phyloP scores from a whole-genome alignment of 2,329 filamentous ascomycete species.

The Lasiodiplodia gonubiensis region DNA sequence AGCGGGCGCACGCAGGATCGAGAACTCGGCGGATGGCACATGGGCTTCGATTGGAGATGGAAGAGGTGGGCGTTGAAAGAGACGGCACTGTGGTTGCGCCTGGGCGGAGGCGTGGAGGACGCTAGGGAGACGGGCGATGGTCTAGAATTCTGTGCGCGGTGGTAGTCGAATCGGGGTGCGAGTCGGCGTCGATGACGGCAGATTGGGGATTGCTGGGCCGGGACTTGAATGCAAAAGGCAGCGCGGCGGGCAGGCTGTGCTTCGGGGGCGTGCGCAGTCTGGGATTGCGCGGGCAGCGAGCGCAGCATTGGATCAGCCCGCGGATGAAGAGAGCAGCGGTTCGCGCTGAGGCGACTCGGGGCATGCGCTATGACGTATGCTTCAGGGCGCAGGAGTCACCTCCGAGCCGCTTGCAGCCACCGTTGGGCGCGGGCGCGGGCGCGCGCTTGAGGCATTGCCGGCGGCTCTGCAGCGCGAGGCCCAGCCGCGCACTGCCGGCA shows the following conservation, averaged over 20 bases:
- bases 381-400: conserved; percentile 13
- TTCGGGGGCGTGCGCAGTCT: conserved; percentile 12
- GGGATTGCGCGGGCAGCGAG: conserved; percentile 6
- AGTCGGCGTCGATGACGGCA: conserved; percentile 18
- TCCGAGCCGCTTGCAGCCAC: conserved; percentile 16
- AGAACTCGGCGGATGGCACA: neutral
- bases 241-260: conserved; percentile 3
- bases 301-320: conserved; percentile 1
- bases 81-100: conserved; percentile 22
- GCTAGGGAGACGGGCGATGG: conserved; percentile 22
- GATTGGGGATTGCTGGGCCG: conserved; percentile 15
- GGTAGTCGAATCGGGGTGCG: conserved; percentile 20
- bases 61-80: conserved; percentile 17
- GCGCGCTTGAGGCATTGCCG: neutral
- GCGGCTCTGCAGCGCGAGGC: neutral
- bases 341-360: neutral
- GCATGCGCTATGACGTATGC: conserved; percentile 5
- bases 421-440: neutral
- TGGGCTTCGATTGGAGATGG: conserved; percentile 8
- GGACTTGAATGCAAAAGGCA: conserved; percentile 7
- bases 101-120: conserved; percentile 22
- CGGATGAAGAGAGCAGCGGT: neutral
- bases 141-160: conserved; percentile 23
- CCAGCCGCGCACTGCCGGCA: neutral
- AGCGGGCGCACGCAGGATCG: conserved; percentile 19